A percentile compares a stretch with the other conserved stretches of the same genome.
phyloP scores from a whole-genome alignment of 768 basidiomycete species.

The Myochromella boudieri region DNA sequence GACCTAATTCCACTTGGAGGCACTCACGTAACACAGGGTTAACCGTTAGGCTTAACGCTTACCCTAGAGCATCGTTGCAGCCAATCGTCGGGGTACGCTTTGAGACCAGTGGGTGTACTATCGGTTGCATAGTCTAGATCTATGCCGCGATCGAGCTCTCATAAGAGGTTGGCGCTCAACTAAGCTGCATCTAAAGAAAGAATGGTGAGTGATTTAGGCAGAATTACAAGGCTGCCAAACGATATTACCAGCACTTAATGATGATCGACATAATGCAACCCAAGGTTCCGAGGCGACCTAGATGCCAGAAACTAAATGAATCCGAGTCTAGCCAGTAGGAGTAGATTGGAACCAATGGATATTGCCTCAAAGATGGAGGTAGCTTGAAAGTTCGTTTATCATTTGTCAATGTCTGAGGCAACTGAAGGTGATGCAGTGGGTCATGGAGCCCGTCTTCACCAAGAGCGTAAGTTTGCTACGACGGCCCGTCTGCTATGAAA shows the following conservation, averaged over 20 bases:
- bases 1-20: no score
- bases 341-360: no score
- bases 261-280: no score
- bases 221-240: slow-evolving; percentile 32
- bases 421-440: slow-evolving; percentile 21
- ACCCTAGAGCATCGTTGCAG: slow-evolving; percentile 43
- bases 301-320: no score
- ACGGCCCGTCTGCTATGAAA: slow-evolving; percentile 31
- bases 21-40: slow-evolving; percentile 51
- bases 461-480: slow-evolving; percentile 29
- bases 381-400: slow-evolving; percentile 29
- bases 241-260: slow-evolving; percentile 28
- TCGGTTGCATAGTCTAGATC: slow-evolving; percentile 40
- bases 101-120: slow-evolving; percentile 48
- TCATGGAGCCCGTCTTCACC: slow-evolving; percentile 16
- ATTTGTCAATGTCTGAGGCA: slow-evolving; percentile 31
- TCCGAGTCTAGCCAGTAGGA: no score
- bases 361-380: slow-evolving; percentile 40
- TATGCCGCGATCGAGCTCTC: slow-evolving; percentile 45
- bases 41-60: slow-evolving; percentile 29
- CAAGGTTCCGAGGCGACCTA: no score
- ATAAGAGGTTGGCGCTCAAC: slow-evolving; percentile 45
- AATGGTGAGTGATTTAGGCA: no score
- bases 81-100: slow-evolving; percentile 60
- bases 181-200: slow-evolving; percentile 33